Conservation (phyloP, 306 rosid genomes). For the Lotus japonicus region DNA sequence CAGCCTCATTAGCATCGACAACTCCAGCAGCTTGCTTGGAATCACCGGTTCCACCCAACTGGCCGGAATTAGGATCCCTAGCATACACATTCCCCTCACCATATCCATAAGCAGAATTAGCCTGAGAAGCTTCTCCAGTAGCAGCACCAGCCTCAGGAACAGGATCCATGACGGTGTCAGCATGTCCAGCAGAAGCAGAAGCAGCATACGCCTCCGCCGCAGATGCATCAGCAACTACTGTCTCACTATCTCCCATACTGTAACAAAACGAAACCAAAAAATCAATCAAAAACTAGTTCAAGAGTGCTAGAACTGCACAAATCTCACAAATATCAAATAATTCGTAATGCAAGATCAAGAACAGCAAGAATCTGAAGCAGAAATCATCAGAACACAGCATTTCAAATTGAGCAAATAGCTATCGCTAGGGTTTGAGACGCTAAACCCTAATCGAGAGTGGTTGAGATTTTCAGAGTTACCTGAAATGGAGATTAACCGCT, state of each 20-base stretch:
- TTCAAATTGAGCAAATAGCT: too few relatives aligned
- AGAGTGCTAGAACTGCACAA: background rate
- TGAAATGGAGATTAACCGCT: constrained; percentile 12
- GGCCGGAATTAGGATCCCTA: constrained; percentile 40
- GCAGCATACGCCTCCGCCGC: constrained; percentile 35
- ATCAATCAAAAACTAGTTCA: too few relatives aligned
- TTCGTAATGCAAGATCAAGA: background rate
- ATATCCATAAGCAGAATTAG: constrained; percentile 21
- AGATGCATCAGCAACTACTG: constrained; percentile 52
- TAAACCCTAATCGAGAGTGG: constrained; percentile 35
- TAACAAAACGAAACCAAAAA: too few relatives aligned
- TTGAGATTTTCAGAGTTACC: constrained; percentile 11
- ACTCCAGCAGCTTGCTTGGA: constrained; percentile 28
- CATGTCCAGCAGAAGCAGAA: constrained; percentile 43
- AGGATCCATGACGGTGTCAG: constrained; percentile 34
- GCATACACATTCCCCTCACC: constrained; percentile 38
- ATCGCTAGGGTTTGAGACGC: constrained; percentile 41
- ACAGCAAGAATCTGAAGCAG: background rate
- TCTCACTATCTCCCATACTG: constrained; percentile 72
- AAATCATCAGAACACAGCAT: background rate
- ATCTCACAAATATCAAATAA: background rate
- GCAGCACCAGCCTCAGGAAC: constrained; percentile 30
- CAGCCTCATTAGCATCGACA: constrained; percentile 33
- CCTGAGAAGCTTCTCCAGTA: constrained; percentile 33
- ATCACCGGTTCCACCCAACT: constrained; percentile 30